Percentiles rank a stretch among this genome's conserved stretches.
These are phyloP conservation scores for Capsicum chinense DNA, from an alignment of 257 asterid genomes.

Conservation along the genomic window DNA sequence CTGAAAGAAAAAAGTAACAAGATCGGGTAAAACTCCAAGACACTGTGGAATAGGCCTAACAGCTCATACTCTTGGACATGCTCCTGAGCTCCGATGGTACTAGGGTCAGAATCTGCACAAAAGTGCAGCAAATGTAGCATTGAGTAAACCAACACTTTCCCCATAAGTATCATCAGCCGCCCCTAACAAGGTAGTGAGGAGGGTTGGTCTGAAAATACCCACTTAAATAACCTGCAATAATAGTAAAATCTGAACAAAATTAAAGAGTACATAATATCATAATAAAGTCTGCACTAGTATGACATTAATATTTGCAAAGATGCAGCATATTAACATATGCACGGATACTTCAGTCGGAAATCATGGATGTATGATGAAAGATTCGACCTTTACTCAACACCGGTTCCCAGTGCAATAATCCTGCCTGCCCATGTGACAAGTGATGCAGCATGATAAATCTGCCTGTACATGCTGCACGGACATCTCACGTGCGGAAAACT, in stretches of 20 bases:
- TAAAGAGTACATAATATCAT: neutral
- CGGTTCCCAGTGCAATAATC: neutral
- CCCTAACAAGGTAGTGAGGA: slow-evolving; percentile 10
- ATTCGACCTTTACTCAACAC: neutral
- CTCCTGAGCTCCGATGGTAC: neutral
- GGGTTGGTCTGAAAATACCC: neutral
- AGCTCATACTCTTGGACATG: neutral
- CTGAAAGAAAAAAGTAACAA: neutral
- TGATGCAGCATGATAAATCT: neutral
- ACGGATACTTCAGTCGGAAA: neutral
- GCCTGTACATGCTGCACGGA: neutral
- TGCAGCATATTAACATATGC: neutral
- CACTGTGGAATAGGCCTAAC: neutral
- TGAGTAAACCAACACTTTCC: neutral
- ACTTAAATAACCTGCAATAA: slow-evolving; percentile 6
- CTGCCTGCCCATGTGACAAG: neutral
- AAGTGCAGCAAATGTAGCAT: slow-evolving; percentile 8
- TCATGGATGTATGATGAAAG: neutral
- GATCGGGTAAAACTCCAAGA: neutral
- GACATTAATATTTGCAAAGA: neutral
- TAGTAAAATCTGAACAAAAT: neutral
- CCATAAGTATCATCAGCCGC: neutral
- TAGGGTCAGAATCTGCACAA: neutral
- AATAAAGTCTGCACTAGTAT: neutral
- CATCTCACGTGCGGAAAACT: neutral